Percentiles rank a stretch among this genome's conserved stretches.
Conservation (phyloP, 352 stramenopile genomes). For the Phytopythium ostracodes region DNA sequence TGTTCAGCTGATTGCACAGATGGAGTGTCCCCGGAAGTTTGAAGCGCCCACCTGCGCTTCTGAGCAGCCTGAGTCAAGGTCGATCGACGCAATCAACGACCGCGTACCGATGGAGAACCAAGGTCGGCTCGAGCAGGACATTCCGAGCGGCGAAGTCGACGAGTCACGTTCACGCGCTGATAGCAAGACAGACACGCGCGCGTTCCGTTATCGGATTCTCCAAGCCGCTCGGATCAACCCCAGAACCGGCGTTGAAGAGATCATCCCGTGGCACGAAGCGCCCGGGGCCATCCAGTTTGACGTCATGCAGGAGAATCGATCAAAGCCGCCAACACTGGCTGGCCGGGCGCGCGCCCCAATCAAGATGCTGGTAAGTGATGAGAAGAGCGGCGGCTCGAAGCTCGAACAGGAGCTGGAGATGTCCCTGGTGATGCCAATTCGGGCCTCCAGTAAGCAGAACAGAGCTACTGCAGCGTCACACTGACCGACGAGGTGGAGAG, state of each 20-base stretch:
- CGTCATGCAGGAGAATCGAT: constrained; percentile 19
- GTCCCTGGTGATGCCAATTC: not conserved
- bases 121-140: not conserved
- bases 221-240: constrained; percentile 17
- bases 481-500: constrained; percentile 24
- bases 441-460: not conserved
- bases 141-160: too few relatives aligned
- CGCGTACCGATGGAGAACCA: too few relatives aligned
- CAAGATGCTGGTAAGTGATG: constrained; percentile 18
- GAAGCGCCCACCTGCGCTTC: not conserved
- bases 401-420: constrained; percentile 8
- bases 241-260: constrained; percentile 12
- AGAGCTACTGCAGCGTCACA: too few relatives aligned
- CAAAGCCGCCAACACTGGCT: constrained; percentile 9
- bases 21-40: constrained; percentile 16
- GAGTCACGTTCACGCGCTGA: not conserved
- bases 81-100: not conserved
- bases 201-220: constrained; percentile 28
- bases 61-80: not conserved
- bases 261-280: constrained; percentile 16
- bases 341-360: constrained; percentile 21
- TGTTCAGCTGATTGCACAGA: constrained; percentile 24
- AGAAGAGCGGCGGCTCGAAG: constrained; percentile 16
- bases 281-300: constrained; percentile 28
- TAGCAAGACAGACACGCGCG: constrained; percentile 13